Percentiles rank a stretch among this genome's conserved stretches.
Conservation (phyloP, 331 rosid species). For the Cydonia oblonga region DNA sequence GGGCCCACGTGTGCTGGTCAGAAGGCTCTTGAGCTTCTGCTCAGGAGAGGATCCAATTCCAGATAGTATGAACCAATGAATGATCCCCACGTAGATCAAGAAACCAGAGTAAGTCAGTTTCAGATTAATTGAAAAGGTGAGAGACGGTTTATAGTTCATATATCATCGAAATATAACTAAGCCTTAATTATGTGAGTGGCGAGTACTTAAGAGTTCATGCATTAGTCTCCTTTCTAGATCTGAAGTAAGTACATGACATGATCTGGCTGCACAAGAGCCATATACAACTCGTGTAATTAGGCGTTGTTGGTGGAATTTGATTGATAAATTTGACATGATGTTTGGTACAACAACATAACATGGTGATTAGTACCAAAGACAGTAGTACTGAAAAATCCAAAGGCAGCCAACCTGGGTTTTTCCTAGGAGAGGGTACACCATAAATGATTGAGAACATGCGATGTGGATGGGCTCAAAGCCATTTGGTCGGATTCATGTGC, state of each 20-base stretch:
- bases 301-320: neutral
- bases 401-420: neutral
- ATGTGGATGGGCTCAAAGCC: neutral
- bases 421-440: neutral
- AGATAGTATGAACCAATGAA: neutral
- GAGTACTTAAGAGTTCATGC: neutral
- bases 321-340: neutral
- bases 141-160: too few relatives aligned
- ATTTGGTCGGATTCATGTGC: conserved; percentile 3
- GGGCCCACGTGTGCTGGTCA: too few relatives aligned
- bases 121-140: too few relatives aligned
- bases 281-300: neutral
- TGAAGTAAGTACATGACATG: neutral
- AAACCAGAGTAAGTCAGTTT: neutral
- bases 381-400: neutral
- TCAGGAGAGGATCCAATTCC: too few relatives aligned
- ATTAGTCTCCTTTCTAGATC: neutral
- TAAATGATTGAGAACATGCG: neutral
- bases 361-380: neutral
- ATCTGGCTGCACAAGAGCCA: neutral
- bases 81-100: neutral
- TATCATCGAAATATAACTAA: neutral
- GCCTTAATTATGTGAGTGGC: neutral
- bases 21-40: too few relatives aligned
- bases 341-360: neutral